phyloP scores from a whole-genome alignment of 164 flowering plant species.

The Buxus sempervirens region DNA sequence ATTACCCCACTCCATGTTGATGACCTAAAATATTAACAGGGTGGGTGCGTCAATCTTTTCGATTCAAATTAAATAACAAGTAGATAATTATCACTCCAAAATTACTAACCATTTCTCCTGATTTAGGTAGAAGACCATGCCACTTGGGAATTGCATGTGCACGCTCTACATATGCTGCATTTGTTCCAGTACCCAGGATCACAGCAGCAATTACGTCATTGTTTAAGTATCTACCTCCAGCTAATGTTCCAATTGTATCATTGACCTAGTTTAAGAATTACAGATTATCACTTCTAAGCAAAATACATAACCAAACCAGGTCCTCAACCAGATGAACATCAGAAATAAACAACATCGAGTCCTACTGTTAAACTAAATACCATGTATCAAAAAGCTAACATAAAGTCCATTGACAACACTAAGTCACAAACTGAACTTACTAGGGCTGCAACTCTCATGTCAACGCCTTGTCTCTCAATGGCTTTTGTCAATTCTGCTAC shows the following conservation, averaged over 20 bases:
- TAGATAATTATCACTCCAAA: too few species aligned
- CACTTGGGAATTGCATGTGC: slow-evolving; percentile 94
- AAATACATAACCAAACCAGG: neutral
- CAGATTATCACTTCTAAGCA: neutral
- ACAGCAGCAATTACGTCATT: slow-evolving; percentile 82
- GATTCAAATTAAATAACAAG: neutral
- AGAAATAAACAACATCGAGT: too few species aligned
- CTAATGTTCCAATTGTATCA: slow-evolving; percentile 94
- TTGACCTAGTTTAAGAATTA: slow-evolving; percentile 55
- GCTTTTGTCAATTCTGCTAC: slow-evolving; percentile 70
- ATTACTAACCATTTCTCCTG: slow-evolving; percentile 82
- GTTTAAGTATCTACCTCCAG: slow-evolving; percentile 78
- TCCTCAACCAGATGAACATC: neutral
- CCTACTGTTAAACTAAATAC: neutral
- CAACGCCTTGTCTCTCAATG: slow-evolving; percentile 61
- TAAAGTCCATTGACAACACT: neutral
- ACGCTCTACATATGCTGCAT: slow-evolving; percentile 97
- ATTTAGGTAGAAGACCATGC: slow-evolving; percentile 87
- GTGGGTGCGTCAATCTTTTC: neutral
- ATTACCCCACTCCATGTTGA: slow-evolving; percentile 99
- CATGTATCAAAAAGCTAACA: neutral
- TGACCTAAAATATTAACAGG: slow-evolving; percentile 48
- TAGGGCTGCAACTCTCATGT: slow-evolving; percentile 78
- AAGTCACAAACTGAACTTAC: slow-evolving; percentile 21
- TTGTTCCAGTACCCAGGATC: slow-evolving; percentile 95